Percentiles rank a stretch among this genome's conserved stretches.
Conservation (phyloP, 208 protist species). For the Strigomonas culicis region DNA sequence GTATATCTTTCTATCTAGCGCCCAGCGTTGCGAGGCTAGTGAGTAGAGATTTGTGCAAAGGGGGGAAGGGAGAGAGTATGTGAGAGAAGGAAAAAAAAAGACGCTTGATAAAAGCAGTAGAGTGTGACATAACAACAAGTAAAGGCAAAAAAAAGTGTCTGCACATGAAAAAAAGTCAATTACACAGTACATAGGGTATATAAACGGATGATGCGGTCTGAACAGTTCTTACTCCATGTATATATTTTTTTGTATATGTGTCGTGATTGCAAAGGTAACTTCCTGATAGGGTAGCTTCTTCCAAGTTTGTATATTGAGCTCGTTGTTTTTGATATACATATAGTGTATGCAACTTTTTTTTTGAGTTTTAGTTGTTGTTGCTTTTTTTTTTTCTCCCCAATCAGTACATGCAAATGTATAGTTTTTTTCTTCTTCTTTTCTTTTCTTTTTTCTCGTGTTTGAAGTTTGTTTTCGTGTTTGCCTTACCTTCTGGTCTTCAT, state of each 20-base stretch:
- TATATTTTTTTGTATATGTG: background rate
- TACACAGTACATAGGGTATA: background rate
- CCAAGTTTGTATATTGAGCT: too few species aligned
- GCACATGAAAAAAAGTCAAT: constrained; percentile 1
- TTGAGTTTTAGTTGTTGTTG: background rate
- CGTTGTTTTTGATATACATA: background rate
- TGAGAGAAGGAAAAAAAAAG: constrained; percentile 9
- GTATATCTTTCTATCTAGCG: too few species aligned
- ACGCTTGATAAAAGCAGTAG: too few species aligned
- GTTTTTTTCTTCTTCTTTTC: constrained; percentile 3
- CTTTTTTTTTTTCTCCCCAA: background rate
- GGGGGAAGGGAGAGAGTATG: background rate
- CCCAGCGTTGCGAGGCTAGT: too few species aligned
- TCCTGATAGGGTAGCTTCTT: too few species aligned
- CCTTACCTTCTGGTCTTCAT: background rate
- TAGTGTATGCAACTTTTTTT: background rate
- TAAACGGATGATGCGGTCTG: background rate
- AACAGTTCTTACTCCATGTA: background rate
- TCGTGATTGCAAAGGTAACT: too few species aligned
- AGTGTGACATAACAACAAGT: background rate
- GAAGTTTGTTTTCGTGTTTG: background rate
- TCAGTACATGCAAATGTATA: background rate
- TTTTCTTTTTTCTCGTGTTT: background rate
- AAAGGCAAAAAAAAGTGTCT: background rate
- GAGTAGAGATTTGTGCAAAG: too few species aligned